These are phyloP conservation scores for Cynara cardunculus DNA, from an alignment of 129 eudicot species.

Conservation along the genomic window DNA sequence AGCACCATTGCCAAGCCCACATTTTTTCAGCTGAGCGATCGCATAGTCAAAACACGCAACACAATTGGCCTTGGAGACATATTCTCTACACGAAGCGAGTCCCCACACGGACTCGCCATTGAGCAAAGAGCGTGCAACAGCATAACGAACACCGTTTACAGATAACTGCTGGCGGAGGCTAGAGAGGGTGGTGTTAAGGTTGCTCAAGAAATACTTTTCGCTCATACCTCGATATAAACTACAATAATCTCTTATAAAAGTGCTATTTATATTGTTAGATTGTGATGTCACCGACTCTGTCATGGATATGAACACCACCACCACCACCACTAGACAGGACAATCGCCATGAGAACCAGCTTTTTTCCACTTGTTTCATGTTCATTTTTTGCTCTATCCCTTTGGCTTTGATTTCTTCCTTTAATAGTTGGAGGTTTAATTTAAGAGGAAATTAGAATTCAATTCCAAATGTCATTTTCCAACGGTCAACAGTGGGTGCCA, in stretches of 20 bases:
- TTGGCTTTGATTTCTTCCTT: neutral
- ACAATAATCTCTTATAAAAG: constrained; percentile 23
- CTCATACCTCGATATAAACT: constrained; percentile 22
- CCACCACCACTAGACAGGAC: neutral
- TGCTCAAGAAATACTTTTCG: constrained; percentile 24
- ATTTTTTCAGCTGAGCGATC: constrained; percentile 29
- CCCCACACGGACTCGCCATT: constrained; percentile 48
- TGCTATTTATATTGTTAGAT: constrained; percentile 23
- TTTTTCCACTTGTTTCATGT: constrained; percentile 7
- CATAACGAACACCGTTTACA: constrained; percentile 26
- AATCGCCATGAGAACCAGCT: constrained; percentile 20
- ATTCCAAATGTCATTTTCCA: constrained; percentile 9
- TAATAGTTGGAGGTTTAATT: neutral
- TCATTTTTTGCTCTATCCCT: neutral
- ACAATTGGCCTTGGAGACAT: constrained; percentile 42
- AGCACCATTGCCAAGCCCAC: constrained; percentile 48
- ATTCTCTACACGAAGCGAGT: constrained; percentile 49
- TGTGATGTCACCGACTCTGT: constrained; percentile 32
- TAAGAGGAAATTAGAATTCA: neutral
- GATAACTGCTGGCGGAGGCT: constrained; percentile 40
- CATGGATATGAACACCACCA: neutral
- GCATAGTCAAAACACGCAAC: constrained; percentile 55
- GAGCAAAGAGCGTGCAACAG: constrained; percentile 39
- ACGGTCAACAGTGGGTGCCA: constrained; percentile 15
- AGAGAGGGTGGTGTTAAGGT: constrained; percentile 47